Evolutionary conservation across 352 stramenopile genomes (phyloP), one percentile per base, ranked within the genome.

Genomic region (Phytophthora capsici): DNA sequence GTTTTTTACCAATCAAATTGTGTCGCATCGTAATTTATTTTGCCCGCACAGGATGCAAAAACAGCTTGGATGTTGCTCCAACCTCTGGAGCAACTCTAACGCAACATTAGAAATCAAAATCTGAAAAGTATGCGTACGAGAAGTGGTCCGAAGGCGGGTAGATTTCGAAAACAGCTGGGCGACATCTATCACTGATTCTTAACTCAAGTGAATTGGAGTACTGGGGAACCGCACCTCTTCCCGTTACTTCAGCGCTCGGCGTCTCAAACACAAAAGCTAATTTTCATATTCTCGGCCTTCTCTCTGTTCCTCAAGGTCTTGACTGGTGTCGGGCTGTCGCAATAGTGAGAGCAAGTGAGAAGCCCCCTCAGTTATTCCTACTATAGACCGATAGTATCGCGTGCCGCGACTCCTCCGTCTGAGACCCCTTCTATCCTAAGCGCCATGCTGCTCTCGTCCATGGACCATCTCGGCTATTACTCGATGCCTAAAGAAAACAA

Each of bases 381-480:
- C 49, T 57, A 57, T 63, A 61, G 50, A 57, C 30, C 23, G 49
- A 65, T 58, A 54, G 30, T 62, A 52, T 58, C 40, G 44, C 36
- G 40, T 13, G 9, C 34, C 46, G 60, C 60, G 62, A 57, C 61
- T 54, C 45, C 45, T 57, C 53, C 52, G 46, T 41, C 53, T 45
- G 38, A 63, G 44, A 40, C 51, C 30, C 17, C 25, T 28, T 13
- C 37, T 20, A 30, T 37, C 38, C 37, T 12, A 55, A 54, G n/a
- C 62, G 76, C 38, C 13, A 93, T 93, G 84, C 63, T 93, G 57
- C 77, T 93, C 32, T 91, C 84, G 58, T 89, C 82, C 28, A 91
- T 93, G 80, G 83, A 93, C 64, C 84, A 91, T 53, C 71, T 93
- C 51, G 88, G 86, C 73, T 93, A 91, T 66, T 93, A 93, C 70